Evolutionary conservation across 1,139 yeast species (phyloP).

Genomic region (Debaryomyces singareniensis): DNA sequence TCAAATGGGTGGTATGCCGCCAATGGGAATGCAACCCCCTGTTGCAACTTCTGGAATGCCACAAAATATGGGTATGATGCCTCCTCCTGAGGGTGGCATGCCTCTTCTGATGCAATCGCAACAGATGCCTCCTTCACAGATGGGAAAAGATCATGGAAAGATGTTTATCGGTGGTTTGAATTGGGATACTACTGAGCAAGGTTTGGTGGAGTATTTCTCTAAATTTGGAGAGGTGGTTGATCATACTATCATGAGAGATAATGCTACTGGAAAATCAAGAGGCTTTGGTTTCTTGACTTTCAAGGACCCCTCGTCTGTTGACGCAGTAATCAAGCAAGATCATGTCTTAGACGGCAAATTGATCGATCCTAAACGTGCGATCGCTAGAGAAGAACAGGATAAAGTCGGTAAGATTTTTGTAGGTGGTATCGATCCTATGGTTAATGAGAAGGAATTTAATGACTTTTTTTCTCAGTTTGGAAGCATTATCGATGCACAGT

Average conservation of each 20-base stretch:
- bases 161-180: conserved; percentile 98
- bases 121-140: conserved; percentile 24
- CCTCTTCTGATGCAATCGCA: conserved; percentile 10
- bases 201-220: conserved; percentile 71
- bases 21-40: conserved; percentile 7
- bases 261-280: conserved; percentile 83
- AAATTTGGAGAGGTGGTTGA: conserved; percentile 90
- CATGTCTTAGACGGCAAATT: conserved; percentile 94
- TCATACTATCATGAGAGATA: conserved; percentile 91
- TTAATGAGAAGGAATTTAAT: conserved; percentile 86
- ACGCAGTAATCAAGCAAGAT: conserved; percentile 79
- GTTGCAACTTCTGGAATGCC: conserved; percentile 6
- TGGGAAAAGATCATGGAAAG: conserved; percentile 60
- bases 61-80: conserved; percentile 8
- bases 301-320: conserved; percentile 75
- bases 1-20: too few relatives aligned
- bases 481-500: conserved; percentile 90
- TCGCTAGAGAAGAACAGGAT: conserved; percentile 97
- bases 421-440: conserved; percentile 96
- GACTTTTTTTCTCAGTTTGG: conserved; percentile 88
- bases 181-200: conserved; percentile 96
- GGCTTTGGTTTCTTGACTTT: conserved; percentile 96
- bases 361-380: conserved; percentile 96
- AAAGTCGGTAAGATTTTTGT: conserved; percentile 96
- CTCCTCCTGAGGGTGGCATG: conserved; percentile 11